Evolutionary conservation across 1,284 basidiomycete species (phyloP).

Genomic region (Phellopilus nigrolimitatus): DNA sequence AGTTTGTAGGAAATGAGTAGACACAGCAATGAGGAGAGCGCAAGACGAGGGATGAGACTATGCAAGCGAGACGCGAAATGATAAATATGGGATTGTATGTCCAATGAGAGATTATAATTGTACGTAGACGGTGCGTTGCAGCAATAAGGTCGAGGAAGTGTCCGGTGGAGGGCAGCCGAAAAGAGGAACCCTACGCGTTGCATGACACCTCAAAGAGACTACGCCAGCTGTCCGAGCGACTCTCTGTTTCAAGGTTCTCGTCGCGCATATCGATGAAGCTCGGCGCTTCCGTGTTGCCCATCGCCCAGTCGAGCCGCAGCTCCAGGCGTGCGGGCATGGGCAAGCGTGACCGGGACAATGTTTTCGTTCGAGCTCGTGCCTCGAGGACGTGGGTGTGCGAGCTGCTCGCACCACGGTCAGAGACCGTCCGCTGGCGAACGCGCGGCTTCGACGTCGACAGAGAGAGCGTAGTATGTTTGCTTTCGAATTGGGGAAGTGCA

Average conservation of each 20-base stretch:
- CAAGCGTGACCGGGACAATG: not conserved
- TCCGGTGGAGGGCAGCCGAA: not conserved
- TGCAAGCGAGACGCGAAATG: not conserved
- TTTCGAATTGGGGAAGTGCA: not conserved
- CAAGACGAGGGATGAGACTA: not conserved
- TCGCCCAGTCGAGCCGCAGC: conserved; percentile 11
- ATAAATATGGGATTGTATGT: conserved; percentile 1
- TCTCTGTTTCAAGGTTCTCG: conserved; percentile 17
- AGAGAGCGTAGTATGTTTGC: not conserved
- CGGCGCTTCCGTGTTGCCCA: conserved; percentile 2
- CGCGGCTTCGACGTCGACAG: not conserved
- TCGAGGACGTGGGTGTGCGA: not conserved
- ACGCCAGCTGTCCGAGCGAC: conserved; percentile 17
- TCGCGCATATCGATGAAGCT: conserved; percentile 21
- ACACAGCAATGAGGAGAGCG: not conserved
- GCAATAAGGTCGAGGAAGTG: not conserved
- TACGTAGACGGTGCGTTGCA: not conserved
- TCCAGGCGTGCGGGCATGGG: conserved; percentile 7
- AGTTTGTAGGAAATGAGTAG: too few species aligned
- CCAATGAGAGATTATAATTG: not conserved
- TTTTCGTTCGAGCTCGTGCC: not conserved
- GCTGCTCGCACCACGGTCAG: conserved; percentile 8
- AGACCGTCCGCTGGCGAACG: conserved; percentile 11
- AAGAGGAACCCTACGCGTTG: conserved; percentile 3
- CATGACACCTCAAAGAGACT: conserved; percentile 20